A percentile compares a stretch with the other conserved stretches of the same genome.
phyloP scores from a whole-genome alignment of 1,284 basidiomycete species.

The Malassezia arunalokei region DNA sequence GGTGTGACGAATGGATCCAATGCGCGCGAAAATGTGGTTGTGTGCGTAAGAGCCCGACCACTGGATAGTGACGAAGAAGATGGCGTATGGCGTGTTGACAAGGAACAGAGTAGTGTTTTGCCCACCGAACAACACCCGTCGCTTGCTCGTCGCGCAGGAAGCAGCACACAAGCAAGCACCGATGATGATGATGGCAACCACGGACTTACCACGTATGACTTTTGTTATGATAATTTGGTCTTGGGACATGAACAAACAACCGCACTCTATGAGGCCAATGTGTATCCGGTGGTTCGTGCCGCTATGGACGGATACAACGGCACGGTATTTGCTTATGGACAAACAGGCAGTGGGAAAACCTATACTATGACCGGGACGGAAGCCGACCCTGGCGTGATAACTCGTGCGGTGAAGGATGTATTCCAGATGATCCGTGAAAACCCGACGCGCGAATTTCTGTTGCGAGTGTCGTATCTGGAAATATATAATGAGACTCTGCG shows the following conservation, averaged over 20 bases:
- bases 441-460: conserved; percentile 47
- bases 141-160: conserved; percentile 28
- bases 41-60: conserved; percentile 39
- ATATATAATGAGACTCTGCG: conserved; percentile 55
- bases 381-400: conserved; percentile 82
- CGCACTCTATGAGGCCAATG: conserved; percentile 48
- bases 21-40: conserved; percentile 37
- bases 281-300: conserved; percentile 53
- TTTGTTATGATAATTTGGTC: conserved; percentile 38
- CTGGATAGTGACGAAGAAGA: conserved; percentile 1
- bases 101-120: conserved; percentile 21
- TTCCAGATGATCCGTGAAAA: conserved; percentile 47
- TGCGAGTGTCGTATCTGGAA: conserved; percentile 54
- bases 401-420: conserved; percentile 62
- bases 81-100: conserved; percentile 28
- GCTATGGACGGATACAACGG: conserved; percentile 95
- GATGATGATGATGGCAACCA: neutral
- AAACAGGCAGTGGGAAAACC: conserved; percentile 57
- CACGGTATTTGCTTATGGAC: conserved; percentile 87
- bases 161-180: conserved; percentile 2
- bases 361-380: conserved; percentile 73
- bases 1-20: neutral
- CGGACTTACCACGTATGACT: conserved; percentile 28
- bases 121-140: conserved; percentile 41
- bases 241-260: conserved; percentile 20